Percentiles rank a stretch among this genome's conserved stretches.
Conservation (phyloP, 1,284 basidiomycete species). For the Porodaedalea pini region DNA sequence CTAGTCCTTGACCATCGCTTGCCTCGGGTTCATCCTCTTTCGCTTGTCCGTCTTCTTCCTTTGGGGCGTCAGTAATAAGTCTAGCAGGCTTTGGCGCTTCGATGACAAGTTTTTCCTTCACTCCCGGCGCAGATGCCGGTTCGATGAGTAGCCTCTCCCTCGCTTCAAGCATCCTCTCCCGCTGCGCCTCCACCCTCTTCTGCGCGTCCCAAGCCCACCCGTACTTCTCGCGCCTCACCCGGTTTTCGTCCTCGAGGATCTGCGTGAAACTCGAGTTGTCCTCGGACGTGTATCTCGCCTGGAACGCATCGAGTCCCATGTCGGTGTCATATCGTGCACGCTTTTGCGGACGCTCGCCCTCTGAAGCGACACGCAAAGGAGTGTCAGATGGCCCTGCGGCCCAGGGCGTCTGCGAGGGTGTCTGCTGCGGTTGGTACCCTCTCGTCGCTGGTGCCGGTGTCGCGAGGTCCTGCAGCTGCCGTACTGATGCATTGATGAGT, state of each 20-base stretch:
- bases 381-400: constrained; percentile 60
- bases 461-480: constrained; percentile 62
- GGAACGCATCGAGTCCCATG: constrained; percentile 79
- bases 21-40: constrained; percentile 23
- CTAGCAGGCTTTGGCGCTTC: constrained; percentile 53
- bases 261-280: constrained; percentile 93
- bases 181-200: constrained; percentile 65
- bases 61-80: constrained; percentile 45
- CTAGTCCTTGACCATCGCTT: constrained; percentile 26
- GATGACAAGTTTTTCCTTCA: constrained; percentile 63
- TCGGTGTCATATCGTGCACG: constrained; percentile 53
- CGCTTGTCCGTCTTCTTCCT: constrained; percentile 22
- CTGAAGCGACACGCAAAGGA: constrained; percentile 46
- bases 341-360: constrained; percentile 45
- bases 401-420: constrained; percentile 65
- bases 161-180: constrained; percentile 56
- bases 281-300: constrained; percentile 88
- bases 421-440: constrained; percentile 39
- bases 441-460: constrained; percentile 47
- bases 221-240: constrained; percentile 70
- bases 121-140: constrained; percentile 57
- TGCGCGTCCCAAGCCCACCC: constrained; percentile 93
- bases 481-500: constrained; percentile 70
- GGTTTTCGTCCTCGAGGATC: constrained; percentile 86
- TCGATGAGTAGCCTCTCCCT: constrained; percentile 68